A percentile compares a stretch with the other conserved stretches of the same genome.
Evolutionary conservation across 2,329 filamentous ascomycete species (phyloP).

Genomic region (Tothia fuscella): DNA sequence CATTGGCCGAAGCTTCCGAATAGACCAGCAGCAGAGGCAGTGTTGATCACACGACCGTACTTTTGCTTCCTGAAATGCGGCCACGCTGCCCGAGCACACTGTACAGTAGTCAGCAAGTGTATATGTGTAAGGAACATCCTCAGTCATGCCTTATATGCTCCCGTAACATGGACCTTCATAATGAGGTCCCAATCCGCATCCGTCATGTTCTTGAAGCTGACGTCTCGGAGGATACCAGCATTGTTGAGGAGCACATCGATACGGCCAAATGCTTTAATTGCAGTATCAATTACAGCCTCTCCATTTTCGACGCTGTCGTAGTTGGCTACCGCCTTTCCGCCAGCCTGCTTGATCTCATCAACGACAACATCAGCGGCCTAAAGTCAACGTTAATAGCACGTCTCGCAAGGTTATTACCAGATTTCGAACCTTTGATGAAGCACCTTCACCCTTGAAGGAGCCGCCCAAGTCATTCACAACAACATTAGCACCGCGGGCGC

Average conservation of each 20-base stretch:
- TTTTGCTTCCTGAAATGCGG: constrained; percentile 98
- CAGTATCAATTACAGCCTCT: constrained; percentile 85
- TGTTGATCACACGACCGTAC: constrained; percentile 94
- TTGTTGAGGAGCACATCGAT: constrained; percentile 97
- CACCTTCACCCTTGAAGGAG: constrained; percentile 62
- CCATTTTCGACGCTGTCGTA: constrained; percentile 92
- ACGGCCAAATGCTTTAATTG: constrained; percentile 68
- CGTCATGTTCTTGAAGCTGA: constrained; percentile 98
- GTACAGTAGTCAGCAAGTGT: too few relatives aligned
- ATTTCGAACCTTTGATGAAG: constrained; percentile 63
- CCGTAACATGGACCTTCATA: constrained; percentile 82
- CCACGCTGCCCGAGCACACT: constrained; percentile 88
- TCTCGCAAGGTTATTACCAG: neutral
- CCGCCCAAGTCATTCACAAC: constrained; percentile 84
- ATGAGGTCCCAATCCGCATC: constrained; percentile 95
- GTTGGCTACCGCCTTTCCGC: constrained; percentile 94
- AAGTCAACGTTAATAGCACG: constrained; percentile 7
- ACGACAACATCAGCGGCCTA: constrained; percentile 76
- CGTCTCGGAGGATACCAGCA: constrained; percentile 84
- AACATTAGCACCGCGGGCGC: constrained; percentile 78
- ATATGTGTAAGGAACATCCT: too few relatives aligned
- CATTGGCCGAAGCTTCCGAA: constrained; percentile 93
- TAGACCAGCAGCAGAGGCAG: constrained; percentile 85
- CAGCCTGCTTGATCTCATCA: constrained; percentile 70
- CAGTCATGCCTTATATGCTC: constrained; percentile 97